Evolutionary conservation across 805 yeast species (phyloP), one percentile per base, ranked within the genome.

Genomic region (Monosporozyma yasuniensis): DNA sequence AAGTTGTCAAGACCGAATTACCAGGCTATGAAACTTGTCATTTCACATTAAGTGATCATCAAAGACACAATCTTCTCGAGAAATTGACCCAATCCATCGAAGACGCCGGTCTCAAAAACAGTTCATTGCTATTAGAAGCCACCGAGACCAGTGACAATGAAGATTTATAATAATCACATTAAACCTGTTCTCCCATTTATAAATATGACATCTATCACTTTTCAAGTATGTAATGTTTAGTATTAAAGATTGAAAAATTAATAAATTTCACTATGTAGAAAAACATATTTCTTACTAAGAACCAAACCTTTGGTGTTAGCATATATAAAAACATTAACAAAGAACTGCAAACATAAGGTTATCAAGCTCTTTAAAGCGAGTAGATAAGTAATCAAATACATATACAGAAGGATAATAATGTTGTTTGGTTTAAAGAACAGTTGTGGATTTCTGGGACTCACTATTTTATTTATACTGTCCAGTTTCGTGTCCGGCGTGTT

Each of bases 91-190:
- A 68, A 52, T 77, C 87, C 1, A 76, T 93, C 7, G 80, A 73
- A 37, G 87, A 79, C 7, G 87, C 93, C 1, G 90, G 89, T 1
- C 74, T 93, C 54, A 79, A 81, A 60, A 93, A 89, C 65, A 88
- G 96, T 38, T 83, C 91, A 44, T 68, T 90, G 6, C 67, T 87
- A 45, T 72, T 89, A 32, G 96, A 90, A 54, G 39, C 37, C 27
- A 39, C 42, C 7, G 42, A 39, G 27, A 39, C 27, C 21, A 21
- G 27, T 21, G 42, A 39, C 14, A 39, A 21, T n/a, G 42, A 39
- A 6, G 27, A 21, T 14, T 27, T 21, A 11, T 19, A 39, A 39
- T n/a, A n/a, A n/a, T n/a, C n/a, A n/a, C n/a, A n/a, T 3, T 19
- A 18, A 9, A 19, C 41, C 41, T 14, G 7, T 18, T 8, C 12